Evolutionary conservation across 805 yeast species (phyloP).

Genomic region (Naumovozyma dairenensis): DNA sequence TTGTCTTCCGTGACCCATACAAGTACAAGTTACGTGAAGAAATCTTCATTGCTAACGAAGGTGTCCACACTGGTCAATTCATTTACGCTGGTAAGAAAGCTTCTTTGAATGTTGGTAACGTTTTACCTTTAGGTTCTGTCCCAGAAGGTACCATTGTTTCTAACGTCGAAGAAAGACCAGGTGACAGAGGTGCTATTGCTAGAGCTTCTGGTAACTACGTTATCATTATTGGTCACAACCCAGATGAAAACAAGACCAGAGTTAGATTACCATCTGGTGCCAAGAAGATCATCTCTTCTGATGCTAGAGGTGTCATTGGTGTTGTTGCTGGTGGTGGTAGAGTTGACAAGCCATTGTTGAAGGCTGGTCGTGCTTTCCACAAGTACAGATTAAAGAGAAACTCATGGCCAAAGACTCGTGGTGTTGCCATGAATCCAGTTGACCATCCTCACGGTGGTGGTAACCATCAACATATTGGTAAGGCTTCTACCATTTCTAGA

Average conservation of each 20-base stretch:
- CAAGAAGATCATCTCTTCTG: slow-evolving; percentile 89
- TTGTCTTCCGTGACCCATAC: slow-evolving; percentile 99
- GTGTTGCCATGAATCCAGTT: slow-evolving; percentile 99
- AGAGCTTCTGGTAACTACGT: slow-evolving; percentile 99
- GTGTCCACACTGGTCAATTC: slow-evolving; percentile 99
- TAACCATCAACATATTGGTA: slow-evolving; percentile 99
- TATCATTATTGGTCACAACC: slow-evolving; percentile 98
- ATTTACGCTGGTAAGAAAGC: slow-evolving; percentile 99
- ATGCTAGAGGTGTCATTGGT: slow-evolving; percentile 99
- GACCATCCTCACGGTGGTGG: slow-evolving; percentile 99
- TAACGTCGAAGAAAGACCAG: slow-evolving; percentile 97
- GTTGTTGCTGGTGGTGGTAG: slow-evolving; percentile 99
- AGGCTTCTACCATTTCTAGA: slow-evolving; percentile 98
- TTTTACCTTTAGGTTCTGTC: slow-evolving; percentile 90
- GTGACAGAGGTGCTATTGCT: slow-evolving; percentile 99
- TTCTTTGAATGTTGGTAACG: slow-evolving; percentile 92
- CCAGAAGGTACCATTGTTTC: slow-evolving; percentile 99
- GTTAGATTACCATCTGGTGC: slow-evolving; percentile 99
- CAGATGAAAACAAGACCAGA: slow-evolving; percentile 98
- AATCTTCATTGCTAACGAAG: slow-evolving; percentile 98
- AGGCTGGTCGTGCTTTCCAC: slow-evolving; percentile 99
- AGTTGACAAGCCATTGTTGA: slow-evolving; percentile 97
- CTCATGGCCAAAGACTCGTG: slow-evolving; percentile 99
- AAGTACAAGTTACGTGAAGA: slow-evolving; percentile 95
- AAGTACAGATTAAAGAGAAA: slow-evolving; percentile 98